phyloP scores from a whole-genome alignment of 352 stramenopile genomes.

The Globisporangium spiculum region DNA sequence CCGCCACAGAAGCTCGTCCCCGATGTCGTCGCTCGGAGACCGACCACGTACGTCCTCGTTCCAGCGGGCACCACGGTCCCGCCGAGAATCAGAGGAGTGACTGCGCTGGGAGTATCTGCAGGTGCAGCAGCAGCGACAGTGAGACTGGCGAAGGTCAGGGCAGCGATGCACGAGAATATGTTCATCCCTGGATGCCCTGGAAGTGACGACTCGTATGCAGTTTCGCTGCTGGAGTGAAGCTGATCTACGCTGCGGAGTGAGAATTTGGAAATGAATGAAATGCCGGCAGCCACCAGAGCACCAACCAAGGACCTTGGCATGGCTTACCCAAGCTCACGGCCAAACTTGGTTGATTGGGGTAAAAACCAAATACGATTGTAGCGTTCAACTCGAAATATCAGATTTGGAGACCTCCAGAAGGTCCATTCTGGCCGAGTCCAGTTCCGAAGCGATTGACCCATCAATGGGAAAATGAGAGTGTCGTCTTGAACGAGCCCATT shows the following conservation, averaged over 20 bases:
- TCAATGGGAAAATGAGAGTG: no score
- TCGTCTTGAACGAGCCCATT: no score
- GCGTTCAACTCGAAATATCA: not conserved
- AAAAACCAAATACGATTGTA: not conserved
- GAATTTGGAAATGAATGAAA: not conserved
- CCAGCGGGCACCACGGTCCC: slow-evolving; percentile 35
- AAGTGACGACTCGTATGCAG: not conserved
- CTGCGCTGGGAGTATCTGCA: not conserved
- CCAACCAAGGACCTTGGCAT: no score
- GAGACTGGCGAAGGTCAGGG: not conserved
- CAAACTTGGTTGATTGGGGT: no score
- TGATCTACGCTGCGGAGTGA: not conserved
- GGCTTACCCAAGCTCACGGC: no score
- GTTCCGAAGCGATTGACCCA: no score
- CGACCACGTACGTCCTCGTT: slow-evolving; percentile 32
- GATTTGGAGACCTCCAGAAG: not conserved
- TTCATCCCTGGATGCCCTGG: not conserved
- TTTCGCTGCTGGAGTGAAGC: not conserved
- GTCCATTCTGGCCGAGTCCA: not conserved
- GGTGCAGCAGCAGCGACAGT: no score
- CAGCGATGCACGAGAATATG: not conserved
- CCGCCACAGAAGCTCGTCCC: slow-evolving; percentile 27
- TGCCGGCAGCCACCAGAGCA: no score
- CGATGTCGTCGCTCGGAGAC: slow-evolving; percentile 16
- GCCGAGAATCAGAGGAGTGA: slow-evolving; percentile 47